Evolutionary conservation across 345 rosid genomes (phyloP).

Genomic region (Eucalyptus leucophloia): DNA sequence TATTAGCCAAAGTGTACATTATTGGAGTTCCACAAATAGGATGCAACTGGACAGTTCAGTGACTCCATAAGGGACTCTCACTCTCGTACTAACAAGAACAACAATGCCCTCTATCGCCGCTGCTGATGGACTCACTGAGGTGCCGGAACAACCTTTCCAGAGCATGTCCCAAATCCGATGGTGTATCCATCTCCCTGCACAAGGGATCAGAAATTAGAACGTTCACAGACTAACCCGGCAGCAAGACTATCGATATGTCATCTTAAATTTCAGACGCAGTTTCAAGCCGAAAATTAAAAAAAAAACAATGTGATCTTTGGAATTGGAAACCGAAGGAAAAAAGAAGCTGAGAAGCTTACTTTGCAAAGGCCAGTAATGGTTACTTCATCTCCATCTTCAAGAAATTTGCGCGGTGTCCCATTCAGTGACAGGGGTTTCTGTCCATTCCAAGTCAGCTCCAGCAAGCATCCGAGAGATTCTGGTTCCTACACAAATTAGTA

Average conservation of each 20-base stretch:
- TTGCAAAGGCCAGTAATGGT: constrained; percentile 62
- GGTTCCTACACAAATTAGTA: constrained; percentile 46
- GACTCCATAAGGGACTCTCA: not conserved
- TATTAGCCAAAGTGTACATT: not conserved
- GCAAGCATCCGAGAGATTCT: constrained; percentile 81
- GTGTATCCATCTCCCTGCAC: constrained; percentile 79
- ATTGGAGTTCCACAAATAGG: not conserved
- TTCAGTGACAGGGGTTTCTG: constrained; percentile 59
- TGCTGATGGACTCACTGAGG: not conserved
- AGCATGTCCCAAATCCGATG: constrained; percentile 85
- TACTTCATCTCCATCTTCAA: constrained; percentile 96
- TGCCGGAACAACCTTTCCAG: constrained; percentile 68
- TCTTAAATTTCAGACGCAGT: not conserved
- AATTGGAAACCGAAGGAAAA: not conserved
- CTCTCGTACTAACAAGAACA: not conserved
- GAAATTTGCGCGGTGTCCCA: constrained; percentile 53
- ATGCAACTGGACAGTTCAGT: not conserved
- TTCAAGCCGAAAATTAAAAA: not conserved
- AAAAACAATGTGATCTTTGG: not conserved
- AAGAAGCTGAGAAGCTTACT: constrained; percentile 13
- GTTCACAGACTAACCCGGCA: not conserved
- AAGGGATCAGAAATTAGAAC: not conserved
- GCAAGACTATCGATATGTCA: not conserved
- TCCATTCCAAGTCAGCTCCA: constrained; percentile 94
- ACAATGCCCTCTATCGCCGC: not conserved